Evolutionary conservation across 192 early-diverging fungal species (phyloP).

Genomic region (Mortierella hygrophila): DNA sequence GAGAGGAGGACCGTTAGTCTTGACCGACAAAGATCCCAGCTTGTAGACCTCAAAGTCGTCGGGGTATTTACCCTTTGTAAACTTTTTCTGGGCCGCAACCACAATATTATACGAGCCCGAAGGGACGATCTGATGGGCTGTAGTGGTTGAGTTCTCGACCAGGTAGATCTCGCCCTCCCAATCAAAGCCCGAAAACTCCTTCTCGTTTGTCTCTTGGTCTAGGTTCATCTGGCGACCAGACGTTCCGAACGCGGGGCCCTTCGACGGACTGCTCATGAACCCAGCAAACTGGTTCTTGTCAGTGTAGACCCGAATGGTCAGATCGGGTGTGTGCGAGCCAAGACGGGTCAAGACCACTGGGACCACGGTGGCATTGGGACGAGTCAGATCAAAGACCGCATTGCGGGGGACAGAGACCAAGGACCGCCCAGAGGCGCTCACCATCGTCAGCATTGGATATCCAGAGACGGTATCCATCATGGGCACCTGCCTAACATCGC

Average conservation of each 20-base stretch:
- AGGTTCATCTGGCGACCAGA: slow-evolving; percentile 10
- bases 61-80: slow-evolving; percentile 40
- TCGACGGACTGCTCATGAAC: neutral
- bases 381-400: slow-evolving; percentile 12
- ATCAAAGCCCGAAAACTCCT: neutral
- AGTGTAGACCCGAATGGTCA: slow-evolving; percentile 13
- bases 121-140: neutral
- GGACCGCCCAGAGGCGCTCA: neutral
- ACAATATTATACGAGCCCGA: slow-evolving; percentile 34
- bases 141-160: slow-evolving; percentile 6
- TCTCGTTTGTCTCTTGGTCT: neutral
- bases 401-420: neutral
- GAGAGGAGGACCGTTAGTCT: neutral
- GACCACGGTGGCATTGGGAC: neutral
- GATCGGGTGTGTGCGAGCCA: slow-evolving; percentile 23
- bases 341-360: slow-evolving; percentile 14
- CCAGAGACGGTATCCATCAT: slow-evolving; percentile 41
- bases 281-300: slow-evolving; percentile 7
- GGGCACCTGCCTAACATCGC: slow-evolving; percentile 38
- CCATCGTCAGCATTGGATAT: slow-evolving; percentile 7
- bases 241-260: slow-evolving; percentile 1
- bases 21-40: neutral
- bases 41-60: slow-evolving; percentile 41
- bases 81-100: slow-evolving; percentile 35
- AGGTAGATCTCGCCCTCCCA: slow-evolving; percentile 15